Base-by-base conservation (phyloP, 106 monocot species). In the Iris macrosiphon region DNA sequence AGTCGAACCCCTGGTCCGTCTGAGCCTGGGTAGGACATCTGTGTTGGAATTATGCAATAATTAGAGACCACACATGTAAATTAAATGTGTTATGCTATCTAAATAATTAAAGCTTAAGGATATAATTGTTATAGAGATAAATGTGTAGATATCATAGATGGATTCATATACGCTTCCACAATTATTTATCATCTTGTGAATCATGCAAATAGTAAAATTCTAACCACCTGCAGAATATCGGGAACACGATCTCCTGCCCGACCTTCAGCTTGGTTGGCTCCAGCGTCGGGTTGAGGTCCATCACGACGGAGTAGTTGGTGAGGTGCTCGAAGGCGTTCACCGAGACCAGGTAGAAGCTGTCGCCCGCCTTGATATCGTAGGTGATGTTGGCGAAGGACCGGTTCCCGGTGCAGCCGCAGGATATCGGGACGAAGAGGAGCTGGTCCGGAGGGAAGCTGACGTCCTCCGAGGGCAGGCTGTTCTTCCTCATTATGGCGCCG, bases 201-300 rank as follows among this genome's bases (percentile, higher is more conserved):
- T n/a, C n/a, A n/a, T n/a, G n/a, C n/a, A n/a, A n/a, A n/a, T n/a
- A n/a, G n/a, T n/a, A n/a, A n/a, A n/a, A n/a, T n/a, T n/a, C n/a
- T n/a, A n/a, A n/a, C n/a, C n/a, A 76, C 75, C 40, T 63, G 28
- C 75, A 76, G 31, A 37, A 64, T 3, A 76, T 14, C 22, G 75
- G 75, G 27, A 69, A 52, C 18, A 63, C 21, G 22, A 65, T 69
- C 39, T 59, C 52, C 17, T 64, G 59, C 52, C 69, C 56, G 12
- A 24, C 7, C 40, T 20, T 52, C 53, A 76, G 31, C 4, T 31
- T 38, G 34, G 52, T 52, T 4, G 75, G 59, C 3, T 25, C 52
- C 31, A 69, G 39, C 13, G 38, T 59, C 2, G 75, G 75, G 50
- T 76, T 76, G 3, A 62, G 25, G 7, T 44, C 63, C 4, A 53